phyloP scores from a whole-genome alignment of 768 basidiomycete species.

The Chalciporus chontae region DNA sequence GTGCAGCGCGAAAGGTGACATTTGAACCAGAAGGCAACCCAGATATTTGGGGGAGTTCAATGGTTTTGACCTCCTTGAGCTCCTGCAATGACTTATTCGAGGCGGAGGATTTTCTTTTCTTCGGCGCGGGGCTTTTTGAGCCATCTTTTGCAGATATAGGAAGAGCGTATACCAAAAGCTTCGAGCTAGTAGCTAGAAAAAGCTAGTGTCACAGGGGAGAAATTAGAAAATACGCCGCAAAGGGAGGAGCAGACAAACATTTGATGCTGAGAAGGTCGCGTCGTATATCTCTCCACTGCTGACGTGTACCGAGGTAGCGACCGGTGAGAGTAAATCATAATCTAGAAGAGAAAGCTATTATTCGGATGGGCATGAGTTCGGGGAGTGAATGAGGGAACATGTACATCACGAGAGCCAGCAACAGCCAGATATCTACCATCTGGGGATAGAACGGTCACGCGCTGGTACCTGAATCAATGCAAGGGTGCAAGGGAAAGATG shows the following conservation, averaged over 20 bases:
- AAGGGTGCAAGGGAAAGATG: background rate
- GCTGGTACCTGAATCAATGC: slow-evolving; percentile 38
- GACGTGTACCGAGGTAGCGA: slow-evolving; percentile 45
- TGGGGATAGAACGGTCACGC: slow-evolving; percentile 82
- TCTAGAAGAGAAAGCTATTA: slow-evolving; percentile 60
- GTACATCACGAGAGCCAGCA: slow-evolving; percentile 72
- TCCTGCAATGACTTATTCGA: slow-evolving; percentile 4
- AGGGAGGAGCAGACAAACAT: slow-evolving; percentile 38
- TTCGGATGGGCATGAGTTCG: slow-evolving; percentile 6
- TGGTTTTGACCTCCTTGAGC: slow-evolving; percentile 45
- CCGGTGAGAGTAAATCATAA: slow-evolving; percentile 55
- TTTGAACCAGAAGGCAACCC: slow-evolving; percentile 42
- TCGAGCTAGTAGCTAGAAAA: slow-evolving; percentile 60
- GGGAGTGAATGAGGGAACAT: slow-evolving; percentile 16
- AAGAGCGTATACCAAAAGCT: slow-evolving; percentile 59
- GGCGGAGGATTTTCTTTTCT: slow-evolving; percentile 32
- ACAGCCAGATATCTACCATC: slow-evolving; percentile 61
- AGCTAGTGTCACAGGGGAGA: slow-evolving; percentile 39
- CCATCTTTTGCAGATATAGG: slow-evolving; percentile 30
- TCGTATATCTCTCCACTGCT: slow-evolving; percentile 84
- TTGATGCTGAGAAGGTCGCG: slow-evolving; percentile 66
- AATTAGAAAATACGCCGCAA: background rate
- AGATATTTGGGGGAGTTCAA: slow-evolving; percentile 52
- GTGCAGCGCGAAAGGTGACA: slow-evolving; percentile 59
- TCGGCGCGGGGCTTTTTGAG: slow-evolving; percentile 20